Base-by-base conservation (phyloP, 1,284 basidiomycete species). In the Naganishia liquefaciens region DNA sequence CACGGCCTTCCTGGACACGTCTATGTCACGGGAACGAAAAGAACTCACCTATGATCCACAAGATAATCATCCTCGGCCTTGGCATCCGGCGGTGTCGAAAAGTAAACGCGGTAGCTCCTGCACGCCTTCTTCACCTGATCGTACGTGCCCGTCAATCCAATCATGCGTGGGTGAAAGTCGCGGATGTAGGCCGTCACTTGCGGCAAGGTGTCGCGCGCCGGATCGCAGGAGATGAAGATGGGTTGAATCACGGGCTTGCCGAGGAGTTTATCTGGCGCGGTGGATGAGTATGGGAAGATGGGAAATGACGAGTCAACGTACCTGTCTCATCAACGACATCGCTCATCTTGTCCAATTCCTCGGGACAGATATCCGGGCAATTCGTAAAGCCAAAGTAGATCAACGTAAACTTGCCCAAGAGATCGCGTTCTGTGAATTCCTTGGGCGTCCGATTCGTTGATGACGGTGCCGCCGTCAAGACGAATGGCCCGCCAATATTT, bases 301-400 rank as follows among this genome's bases (percentile, higher is more conserved):
- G 46, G 66, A 57, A 11, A 61, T 5, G 54, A 47, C 21, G 33
- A 25, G 30, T 17, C 7, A 23, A 80, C 88, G 69, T 70, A 88
- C 91, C 87, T 65, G 92, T 82, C 52, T 83, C 80, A 46, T 89
- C 82, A 39, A 98, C 84, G n/a, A 94, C 88, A 1, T 81, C 83
- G 23, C 88, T 87, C 84, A 98, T 88, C 82, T 99, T 99, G 82
- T 99, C 95, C 37, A 99, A 83, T 80, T 99, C 95, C 68, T 96
- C 92, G 1, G 95, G 95, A 77, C 95, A 99, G 67, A 99, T 98
- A 79, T 99, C 96, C 3, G 95, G 96, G 77, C 93, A 96, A 79
- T 96, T 93, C 37, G 93, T 93, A 81, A 96, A 96, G 15, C 93
- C 93, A 79, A 97, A 97, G 81, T 99, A 99, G 63, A 99, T 87